Percentiles rank a stretch among this genome's conserved stretches.
Conservation (phyloP, 2,329 filamentous ascomycete species). For the Madurella fahalii region DNA sequence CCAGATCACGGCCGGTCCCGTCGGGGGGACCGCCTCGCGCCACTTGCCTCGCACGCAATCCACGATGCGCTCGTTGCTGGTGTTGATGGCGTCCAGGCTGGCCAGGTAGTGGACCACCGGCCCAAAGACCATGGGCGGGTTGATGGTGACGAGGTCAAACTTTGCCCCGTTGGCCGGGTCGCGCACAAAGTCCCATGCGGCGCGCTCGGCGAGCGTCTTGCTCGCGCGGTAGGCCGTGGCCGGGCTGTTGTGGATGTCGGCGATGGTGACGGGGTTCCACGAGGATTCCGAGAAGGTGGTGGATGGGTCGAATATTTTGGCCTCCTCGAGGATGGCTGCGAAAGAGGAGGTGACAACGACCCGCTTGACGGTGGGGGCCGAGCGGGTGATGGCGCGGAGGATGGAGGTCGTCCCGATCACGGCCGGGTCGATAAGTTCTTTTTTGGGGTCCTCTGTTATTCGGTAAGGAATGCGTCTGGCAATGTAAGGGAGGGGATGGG, state of each 20-base stretch:
- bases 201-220: slow-evolving; percentile 51
- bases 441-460: slow-evolving; percentile 41
- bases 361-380: slow-evolving; percentile 59
- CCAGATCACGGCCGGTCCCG: slow-evolving; percentile 43
- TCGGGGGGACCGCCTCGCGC: slow-evolving; percentile 40
- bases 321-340: slow-evolving; percentile 46
- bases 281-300: slow-evolving; percentile 44
- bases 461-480: not conserved
- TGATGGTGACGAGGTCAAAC: slow-evolving; percentile 51
- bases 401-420: slow-evolving; percentile 63
- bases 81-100: slow-evolving; percentile 47
- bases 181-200: slow-evolving; percentile 50
- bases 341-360: slow-evolving; percentile 62
- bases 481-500: not conserved
- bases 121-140: slow-evolving; percentile 53
- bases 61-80: slow-evolving; percentile 50
- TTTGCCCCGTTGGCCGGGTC: slow-evolving; percentile 34
- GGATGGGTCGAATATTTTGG: slow-evolving; percentile 34
- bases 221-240: slow-evolving; percentile 50
- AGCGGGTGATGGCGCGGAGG: slow-evolving; percentile 62
- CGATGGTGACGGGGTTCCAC: slow-evolving; percentile 52
- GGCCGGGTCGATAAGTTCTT: slow-evolving; percentile 55
- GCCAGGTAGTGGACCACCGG: slow-evolving; percentile 47
- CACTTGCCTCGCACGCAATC: slow-evolving; percentile 48
- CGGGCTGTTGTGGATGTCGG: slow-evolving; percentile 38